phyloP scores from a whole-genome alignment of 139 green algal genomes.

The Micromonas pusilla region DNA sequence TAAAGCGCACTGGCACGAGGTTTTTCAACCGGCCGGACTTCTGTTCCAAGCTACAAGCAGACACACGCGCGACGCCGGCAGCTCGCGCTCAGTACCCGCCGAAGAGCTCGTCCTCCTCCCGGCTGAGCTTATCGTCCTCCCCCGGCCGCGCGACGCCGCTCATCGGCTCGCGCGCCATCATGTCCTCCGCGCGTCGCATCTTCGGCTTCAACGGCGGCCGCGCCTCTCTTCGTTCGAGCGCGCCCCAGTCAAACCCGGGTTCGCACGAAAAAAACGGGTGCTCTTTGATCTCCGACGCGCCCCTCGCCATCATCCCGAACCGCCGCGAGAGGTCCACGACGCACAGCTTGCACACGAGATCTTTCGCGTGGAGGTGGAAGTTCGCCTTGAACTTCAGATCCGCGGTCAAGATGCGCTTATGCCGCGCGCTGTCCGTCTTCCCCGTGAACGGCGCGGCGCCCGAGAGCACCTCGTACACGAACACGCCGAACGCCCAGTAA shows the following conservation, averaged over 20 bases:
- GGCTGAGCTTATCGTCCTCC: neutral
- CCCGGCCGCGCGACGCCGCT: neutral
- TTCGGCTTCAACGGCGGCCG: neutral
- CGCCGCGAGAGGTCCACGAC: neutral
- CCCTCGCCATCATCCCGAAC: neutral
- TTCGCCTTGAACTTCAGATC: neutral
- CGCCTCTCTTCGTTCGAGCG: neutral
- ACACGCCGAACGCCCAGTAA: slow-evolving; percentile 74
- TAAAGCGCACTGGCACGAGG: no score
- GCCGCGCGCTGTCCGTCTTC: slow-evolving; percentile 48
- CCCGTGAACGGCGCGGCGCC: slow-evolving; percentile 68
- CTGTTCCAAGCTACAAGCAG: no score
- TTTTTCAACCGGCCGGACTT: no score
- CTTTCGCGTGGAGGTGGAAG: slow-evolving; percentile 17
- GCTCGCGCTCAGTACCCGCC: neutral
- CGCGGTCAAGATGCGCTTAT: neutral
- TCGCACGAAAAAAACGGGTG: neutral
- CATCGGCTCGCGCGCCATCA: neutral
- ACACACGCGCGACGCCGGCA: no score
- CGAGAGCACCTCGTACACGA: slow-evolving; percentile 77
- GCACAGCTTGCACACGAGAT: slow-evolving; percentile 8
- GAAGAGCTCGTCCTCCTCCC: neutral
- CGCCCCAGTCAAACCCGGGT: neutral
- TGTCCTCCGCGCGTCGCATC: neutral
- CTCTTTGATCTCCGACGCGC: neutral